Evolutionary conservation across 495 filamentous ascomycete genomes (phyloP), one percentile per base, ranked within the genome.

Genomic region (Clohesyomyces aquaticus): DNA sequence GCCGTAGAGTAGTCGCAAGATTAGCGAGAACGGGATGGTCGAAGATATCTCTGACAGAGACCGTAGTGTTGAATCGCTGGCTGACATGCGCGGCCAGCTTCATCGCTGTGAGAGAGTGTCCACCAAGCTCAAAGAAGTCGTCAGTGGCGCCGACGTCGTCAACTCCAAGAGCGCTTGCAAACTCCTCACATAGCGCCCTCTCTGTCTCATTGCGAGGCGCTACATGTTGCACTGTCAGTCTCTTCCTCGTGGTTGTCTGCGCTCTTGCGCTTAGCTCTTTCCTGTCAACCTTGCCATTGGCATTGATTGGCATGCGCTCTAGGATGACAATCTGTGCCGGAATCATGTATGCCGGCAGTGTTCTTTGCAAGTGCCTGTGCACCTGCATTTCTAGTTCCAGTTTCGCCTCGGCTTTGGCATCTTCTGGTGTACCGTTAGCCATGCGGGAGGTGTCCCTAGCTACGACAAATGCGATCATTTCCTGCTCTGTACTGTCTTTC

Each of bases 391-490:
- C 32, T 38, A 38, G 32, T 38, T 38, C 32, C 32, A 38, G 32
- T 38, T 38, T 38, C 32, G 32, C 32, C 32, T 38, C 32, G 32
- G 32, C 14, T 38, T 38, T 38, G 32, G 32, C 14, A 38, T 38
- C 32, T 38, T 38, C 32, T 38, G 14, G 32, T 38, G 32, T 38
- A 38, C 32, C 32, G 32, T 38, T 38, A 38, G 32, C 32, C 32
- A 38, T 38, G 32, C 32, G 32, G 32, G 32, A 38, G 32, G 32
- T 14, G 32, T 38, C 32, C 32, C 14, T 38, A 38, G 32, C 32
- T 38, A 38, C 32, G 32, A 38, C 32, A 38, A 38, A 38, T 38
- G 32, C 32, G 32, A 38, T 38, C 32, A 38, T 38, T 38, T 38
- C 32, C 32, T 38, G 32, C 32, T 38, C 32, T 38, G 32, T 38